Evolutionary conservation across 345 rosid species (phyloP).

Genomic region (Psidium friedrichsthalianum): DNA sequence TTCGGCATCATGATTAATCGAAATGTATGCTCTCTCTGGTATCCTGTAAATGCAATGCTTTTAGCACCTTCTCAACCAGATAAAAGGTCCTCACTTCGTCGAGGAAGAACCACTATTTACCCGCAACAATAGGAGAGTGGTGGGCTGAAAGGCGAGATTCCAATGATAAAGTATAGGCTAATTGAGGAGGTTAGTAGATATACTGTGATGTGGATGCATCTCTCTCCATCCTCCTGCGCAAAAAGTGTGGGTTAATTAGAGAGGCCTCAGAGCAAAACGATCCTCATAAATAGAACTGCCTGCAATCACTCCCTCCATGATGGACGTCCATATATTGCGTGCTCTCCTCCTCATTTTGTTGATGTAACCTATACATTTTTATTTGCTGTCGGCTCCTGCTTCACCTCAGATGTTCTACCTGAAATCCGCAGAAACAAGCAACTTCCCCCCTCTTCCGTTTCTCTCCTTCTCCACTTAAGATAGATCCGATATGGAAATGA

Average conservation of each 20-base stretch:
- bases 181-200: background rate
- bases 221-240: background rate
- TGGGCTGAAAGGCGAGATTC: background rate
- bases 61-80: background rate
- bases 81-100: background rate
- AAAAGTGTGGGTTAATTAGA: background rate
- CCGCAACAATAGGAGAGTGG: background rate
- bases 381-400: background rate
- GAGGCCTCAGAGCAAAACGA: background rate
- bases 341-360: background rate
- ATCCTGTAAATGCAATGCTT: background rate
- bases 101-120: background rate
- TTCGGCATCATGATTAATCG: background rate
- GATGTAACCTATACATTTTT: background rate
- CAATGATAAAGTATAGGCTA: background rate
- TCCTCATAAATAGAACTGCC: background rate
- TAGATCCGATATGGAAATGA: constrained; percentile 21
- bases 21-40: background rate
- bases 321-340: background rate
- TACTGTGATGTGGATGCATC: background rate
- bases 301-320: background rate
- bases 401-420: background rate
- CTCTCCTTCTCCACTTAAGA: background rate
- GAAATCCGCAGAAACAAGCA: background rate
- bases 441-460: background rate